Evolutionary conservation across 2,329 filamentous ascomycete species (phyloP).

Genomic region (Botrytis tulipae): DNA sequence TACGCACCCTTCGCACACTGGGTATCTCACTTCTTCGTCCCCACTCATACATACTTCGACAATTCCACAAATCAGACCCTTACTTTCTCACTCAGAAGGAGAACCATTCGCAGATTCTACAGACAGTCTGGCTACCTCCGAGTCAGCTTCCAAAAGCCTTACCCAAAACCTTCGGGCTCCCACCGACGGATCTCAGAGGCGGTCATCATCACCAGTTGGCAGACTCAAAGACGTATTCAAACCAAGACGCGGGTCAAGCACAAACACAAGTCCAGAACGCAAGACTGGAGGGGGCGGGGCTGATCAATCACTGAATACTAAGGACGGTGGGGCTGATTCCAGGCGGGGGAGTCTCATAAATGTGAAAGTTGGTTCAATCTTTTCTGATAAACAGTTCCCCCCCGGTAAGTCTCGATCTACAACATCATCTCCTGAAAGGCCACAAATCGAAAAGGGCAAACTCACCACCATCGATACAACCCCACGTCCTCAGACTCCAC

Average conservation of each 20-base stretch:
- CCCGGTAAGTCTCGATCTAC: conserved; percentile 25
- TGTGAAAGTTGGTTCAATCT: conserved; percentile 35
- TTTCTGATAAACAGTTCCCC: conserved; percentile 33
- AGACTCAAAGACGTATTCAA: conserved; percentile 72
- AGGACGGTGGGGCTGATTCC: conserved; percentile 27
- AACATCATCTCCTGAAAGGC: conserved; percentile 34
- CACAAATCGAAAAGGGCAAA: conserved; percentile 31
- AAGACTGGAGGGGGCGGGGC: conserved; percentile 30
- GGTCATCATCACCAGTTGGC: conserved; percentile 67
- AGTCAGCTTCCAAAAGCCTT: conserved; percentile 38
- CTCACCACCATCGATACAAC: conserved; percentile 32
- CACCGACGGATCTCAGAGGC: conserved; percentile 47
- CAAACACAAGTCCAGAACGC: conserved; percentile 48
- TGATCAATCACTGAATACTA: conserved; percentile 24
- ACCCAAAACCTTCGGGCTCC: conserved; percentile 44
- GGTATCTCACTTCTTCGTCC: conserved; percentile 67
- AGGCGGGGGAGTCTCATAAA: conserved; percentile 35
- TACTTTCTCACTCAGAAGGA: conserved; percentile 39
- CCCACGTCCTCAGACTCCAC: conserved; percentile 35
- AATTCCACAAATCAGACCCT: conserved; percentile 41
- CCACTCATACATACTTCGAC: conserved; percentile 61
- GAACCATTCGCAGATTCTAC: conserved; percentile 37
- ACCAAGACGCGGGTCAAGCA: conserved; percentile 42
- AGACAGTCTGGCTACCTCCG: conserved; percentile 34
- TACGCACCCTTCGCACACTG: conserved; percentile 63